Evolutionary conservation across 768 basidiomycete genomes (phyloP).

Genomic region (Podaxis sp.): DNA sequence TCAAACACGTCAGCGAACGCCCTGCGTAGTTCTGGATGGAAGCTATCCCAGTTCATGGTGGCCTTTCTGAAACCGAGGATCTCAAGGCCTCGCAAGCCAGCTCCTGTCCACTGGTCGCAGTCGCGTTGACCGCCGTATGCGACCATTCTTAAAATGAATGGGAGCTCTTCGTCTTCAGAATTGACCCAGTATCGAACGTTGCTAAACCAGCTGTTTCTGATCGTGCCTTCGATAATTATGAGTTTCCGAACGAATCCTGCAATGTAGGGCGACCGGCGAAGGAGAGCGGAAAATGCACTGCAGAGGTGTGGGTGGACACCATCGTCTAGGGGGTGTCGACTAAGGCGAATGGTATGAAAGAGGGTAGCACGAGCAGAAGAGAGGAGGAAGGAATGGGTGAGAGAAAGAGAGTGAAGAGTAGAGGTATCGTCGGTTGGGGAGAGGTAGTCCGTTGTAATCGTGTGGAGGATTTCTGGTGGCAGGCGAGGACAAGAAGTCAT

Average conservation of each 20-base stretch:
- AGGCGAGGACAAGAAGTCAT: conserved; percentile 7
- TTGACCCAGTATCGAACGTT: conserved; percentile 8
- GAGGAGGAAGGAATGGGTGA: conserved; percentile 12
- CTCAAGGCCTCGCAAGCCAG: conserved; percentile 3
- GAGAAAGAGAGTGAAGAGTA: conserved; percentile 12
- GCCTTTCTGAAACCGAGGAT: conserved; percentile 10
- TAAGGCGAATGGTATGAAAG: conserved; percentile 11
- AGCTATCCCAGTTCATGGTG: conserved; percentile 7
- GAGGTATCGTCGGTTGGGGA: background rate
- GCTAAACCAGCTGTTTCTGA: conserved; percentile 15
- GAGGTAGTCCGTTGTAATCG: conserved; percentile 3
- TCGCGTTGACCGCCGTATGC: background rate
- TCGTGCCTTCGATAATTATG: conserved; percentile 10
- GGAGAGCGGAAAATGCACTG: background rate
- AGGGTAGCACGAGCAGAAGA: background rate
- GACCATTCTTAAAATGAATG: conserved; percentile 11
- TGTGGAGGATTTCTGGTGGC: conserved; percentile 10
- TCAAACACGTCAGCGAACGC: conserved; percentile 7
- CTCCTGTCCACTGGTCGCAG: background rate
- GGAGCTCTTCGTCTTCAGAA: conserved; percentile 11
- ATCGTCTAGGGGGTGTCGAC: conserved; percentile 7
- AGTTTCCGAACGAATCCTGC: conserved; percentile 7
- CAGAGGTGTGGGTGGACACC: conserved; percentile 13
- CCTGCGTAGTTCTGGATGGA: background rate
- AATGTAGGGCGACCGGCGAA: conserved; percentile 7